phyloP scores from a whole-genome alignment of 768 basidiomycete species.

The Pilatotrama ljubarskyi region DNA sequence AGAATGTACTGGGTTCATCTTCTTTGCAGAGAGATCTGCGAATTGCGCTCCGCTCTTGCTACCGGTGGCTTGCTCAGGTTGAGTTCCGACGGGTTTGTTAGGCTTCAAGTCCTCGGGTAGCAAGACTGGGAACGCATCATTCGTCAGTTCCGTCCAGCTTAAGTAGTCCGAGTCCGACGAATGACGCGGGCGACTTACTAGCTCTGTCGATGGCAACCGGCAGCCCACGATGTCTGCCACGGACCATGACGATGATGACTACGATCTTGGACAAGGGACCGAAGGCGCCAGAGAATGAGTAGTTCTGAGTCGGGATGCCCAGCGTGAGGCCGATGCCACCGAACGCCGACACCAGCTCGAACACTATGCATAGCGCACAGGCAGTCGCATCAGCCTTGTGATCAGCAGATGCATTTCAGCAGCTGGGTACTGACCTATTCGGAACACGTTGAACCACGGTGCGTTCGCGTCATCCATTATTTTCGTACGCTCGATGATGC shows the following conservation, averaged over 20 bases:
- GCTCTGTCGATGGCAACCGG: conserved; percentile 70
- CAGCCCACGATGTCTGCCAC: conserved; percentile 71
- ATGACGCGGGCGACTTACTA: conserved; percentile 36
- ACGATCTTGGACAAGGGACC: conserved; percentile 70
- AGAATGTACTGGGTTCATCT: neutral
- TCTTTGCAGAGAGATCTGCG: neutral
- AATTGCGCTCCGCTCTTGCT: neutral
- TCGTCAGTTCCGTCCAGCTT: neutral
- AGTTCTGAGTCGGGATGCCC: conserved; percentile 60
- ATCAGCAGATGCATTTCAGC: too few relatives aligned
- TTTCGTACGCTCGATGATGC: conserved; percentile 66
- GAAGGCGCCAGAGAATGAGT: conserved; percentile 63
- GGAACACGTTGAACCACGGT: conserved; percentile 60
- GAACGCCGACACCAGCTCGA: conserved; percentile 69
- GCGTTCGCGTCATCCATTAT: conserved; percentile 55
- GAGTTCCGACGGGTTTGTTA: neutral
- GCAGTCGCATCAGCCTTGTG: neutral
- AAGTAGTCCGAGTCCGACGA: too few relatives aligned
- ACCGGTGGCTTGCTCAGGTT: neutral
- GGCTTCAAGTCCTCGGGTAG: conserved; percentile 22
- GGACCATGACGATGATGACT: conserved; percentile 73
- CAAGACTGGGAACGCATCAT: conserved; percentile 10
- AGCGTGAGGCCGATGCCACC: conserved; percentile 71
- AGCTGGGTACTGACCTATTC: conserved; percentile 29
- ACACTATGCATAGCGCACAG: conserved; percentile 32